Base-by-base conservation (phyloP, 768 basidiomycete genomes). In the Xerocomus brunneocitrinus region DNA sequence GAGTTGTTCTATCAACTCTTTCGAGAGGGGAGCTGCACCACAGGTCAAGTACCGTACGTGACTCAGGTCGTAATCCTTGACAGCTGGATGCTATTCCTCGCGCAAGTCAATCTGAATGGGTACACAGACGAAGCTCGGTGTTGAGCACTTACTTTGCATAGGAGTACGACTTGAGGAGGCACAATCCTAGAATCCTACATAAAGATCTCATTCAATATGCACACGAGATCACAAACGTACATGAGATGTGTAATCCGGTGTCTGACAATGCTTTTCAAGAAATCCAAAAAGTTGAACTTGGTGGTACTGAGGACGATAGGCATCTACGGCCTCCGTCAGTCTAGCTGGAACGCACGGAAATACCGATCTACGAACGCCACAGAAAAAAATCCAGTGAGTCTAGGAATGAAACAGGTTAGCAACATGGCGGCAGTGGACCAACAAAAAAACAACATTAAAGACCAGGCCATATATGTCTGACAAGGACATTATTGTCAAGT, bases 401-500 rank as follows among this genome's bases (percentile, higher is more conserved):
- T 85, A 50, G 22, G 65, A 71, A 45, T 69, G 67, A 51, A 69
- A 67, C 67, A 31, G 43, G 31, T 57, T 44, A 59, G 42, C 14
- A 22, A 35, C 8, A 3, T 4, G 19, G 16, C 1, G 30, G 31
- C 5, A 41, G 22, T 0, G 1, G 39, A 30, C 39, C n/a, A 13
- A 36, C 4, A 7, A 28, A n/a, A 19, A 7, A 40, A 75, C 56
- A 48, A 83, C 79, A 65, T 79, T 81, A 53, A 84, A 76, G 19
- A 84, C 76, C 24, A 87, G 64, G 14, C 85, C 85, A 63, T 85
- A 87, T 8, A 86, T 85, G 60, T 87, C 85, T 81, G 57, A 53
- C 35, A 36, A 47, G 31, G 25, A 13, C 13, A 13, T 55, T 27
- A 10, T 34, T 13, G 45, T 44, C 43, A 44, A 25, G 7, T 13